Base-by-base conservation (phyloP, 1,284 basidiomycete species). In the Fereydounia khargensis region DNA sequence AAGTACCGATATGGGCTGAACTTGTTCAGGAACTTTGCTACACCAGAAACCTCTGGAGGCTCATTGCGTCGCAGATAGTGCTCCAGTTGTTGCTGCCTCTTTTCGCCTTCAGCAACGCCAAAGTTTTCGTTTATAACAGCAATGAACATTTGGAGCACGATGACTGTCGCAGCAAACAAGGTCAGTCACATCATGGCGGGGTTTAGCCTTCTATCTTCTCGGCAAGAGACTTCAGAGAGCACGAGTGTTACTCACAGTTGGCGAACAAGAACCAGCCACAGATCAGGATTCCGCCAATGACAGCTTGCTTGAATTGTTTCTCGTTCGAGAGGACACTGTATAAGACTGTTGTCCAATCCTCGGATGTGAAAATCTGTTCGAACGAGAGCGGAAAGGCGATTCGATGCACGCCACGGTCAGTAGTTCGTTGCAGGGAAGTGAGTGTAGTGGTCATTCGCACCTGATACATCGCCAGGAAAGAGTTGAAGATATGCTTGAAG, bases 121-220 rank as follows among this genome's bases (percentile, higher is more conserved):
- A 97, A 97, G 77, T 95, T 96, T 79, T 96, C 92, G 76, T 95
- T 91, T 81, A 98, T 92, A 42, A 97, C 92, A 25, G 92, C 94
- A 70, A 98, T 91, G 79, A 97, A 96, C 86, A 97, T 89, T 70
- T 96, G 91, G 46, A 95, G 77, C n/a, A 97, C 81, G 68, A 96
- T 91, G 79, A 92, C 90, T 91, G 17, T 27, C 8, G 25, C 25
- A 8, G 25, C 25, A 14, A 27, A 8, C 8, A 27, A 14, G 25
- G 25, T 27, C 25, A 14, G 25, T 6, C 30, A 16, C 14, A 31
- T 11, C 30, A n/a, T 5, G 30, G 24, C 13, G 27, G n/a, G n/a
- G n/a, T n/a, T n/a, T n/a, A n/a, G n/a, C n/a, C n/a, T n/a, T n/a
- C n/a, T n/a, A n/a, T n/a, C n/a, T n/a, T n/a, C n/a, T n/a, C n/a